Base-by-base conservation (phyloP, 208 protist species). In the Leptomonas pyrrhocoris region DNA sequence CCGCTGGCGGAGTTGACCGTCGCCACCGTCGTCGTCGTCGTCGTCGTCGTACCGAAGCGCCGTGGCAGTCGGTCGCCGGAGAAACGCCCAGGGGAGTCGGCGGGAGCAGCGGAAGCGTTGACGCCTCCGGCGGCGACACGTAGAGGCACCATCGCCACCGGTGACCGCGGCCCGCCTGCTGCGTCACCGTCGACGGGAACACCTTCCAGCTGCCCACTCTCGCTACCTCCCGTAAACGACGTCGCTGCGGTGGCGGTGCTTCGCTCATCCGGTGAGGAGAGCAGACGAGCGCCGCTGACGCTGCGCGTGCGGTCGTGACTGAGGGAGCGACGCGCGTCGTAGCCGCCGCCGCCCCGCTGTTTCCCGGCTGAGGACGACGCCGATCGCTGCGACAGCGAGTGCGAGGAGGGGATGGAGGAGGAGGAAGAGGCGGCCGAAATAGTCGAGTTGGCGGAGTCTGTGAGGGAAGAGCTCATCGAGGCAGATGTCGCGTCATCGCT, bases 361-460 rank as follows among this genome's bases (percentile, higher is more conserved):
- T 15, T 31, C 23, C 13, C 28, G 51, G 3, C 27, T 1, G 46
- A 57, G n/a, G 61, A 57, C 18, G 19, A 2, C 34, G 61, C 18
- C 18, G 61, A 67, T 31, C 56, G 11, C n/a, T 28, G 31, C 34
- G 48, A 61, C 2, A 53, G 38, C 3, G 64, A 70, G 28, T 27
- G 23, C 5, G 54, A 50, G 27, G 64, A n/a, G n/a, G n/a, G n/a
- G n/a, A n/a, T n/a, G n/a, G n/a, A n/a, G n/a, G n/a, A 54, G 2
- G 63, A 50, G 23, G 64, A 53, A 13, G 64, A 43, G 27, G 46
- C 55, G 48, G 61, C 61, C 6, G 61, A 67, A 8, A 67, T 67
- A 0, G 48, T 21, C 11, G 48, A 57, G 49, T 57, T 40, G 4
- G 21, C 48, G 2, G 61, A 67, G 30, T 34, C 49, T 2, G 57